A percentile compares a stretch with the other conserved stretches of the same genome.
These are phyloP conservation scores for Claviceps humidiphila DNA, from an alignment of 2,329 filamentous ascomycete genomes.

Conservation along the genomic window DNA sequence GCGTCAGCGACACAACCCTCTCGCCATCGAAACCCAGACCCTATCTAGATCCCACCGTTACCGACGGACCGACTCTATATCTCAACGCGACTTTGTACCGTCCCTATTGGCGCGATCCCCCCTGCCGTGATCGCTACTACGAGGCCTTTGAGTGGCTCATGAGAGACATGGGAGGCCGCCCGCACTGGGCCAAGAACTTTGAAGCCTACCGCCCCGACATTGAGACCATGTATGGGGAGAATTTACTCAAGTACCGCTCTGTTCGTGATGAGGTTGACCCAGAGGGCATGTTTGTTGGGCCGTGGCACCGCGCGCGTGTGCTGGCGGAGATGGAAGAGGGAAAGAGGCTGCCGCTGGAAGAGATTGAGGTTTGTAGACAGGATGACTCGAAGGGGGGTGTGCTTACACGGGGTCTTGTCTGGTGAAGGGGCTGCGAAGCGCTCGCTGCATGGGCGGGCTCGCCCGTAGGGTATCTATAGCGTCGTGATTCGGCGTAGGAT, in stretches of 20 bases:
- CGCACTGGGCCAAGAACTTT: constrained; percentile 94
- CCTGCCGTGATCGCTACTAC: constrained; percentile 66
- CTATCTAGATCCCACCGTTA: constrained; percentile 55
- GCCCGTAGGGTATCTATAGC: too few relatives aligned
- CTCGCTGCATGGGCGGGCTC: too few relatives aligned
- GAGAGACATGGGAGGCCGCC: constrained; percentile 67
- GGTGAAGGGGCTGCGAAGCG: background rate
- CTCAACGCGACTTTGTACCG: constrained; percentile 84
- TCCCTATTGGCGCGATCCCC: constrained; percentile 65
- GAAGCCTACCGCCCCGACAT: constrained; percentile 46
- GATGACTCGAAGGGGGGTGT: constrained; percentile 15
- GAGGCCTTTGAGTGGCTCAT: constrained; percentile 85
- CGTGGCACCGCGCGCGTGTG: constrained; percentile 72
- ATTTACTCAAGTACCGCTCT: constrained; percentile 51
- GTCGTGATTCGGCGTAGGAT: too few relatives aligned
- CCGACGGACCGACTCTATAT: constrained; percentile 64
- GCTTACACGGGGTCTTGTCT: constrained; percentile 8
- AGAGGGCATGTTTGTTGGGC: constrained; percentile 76
- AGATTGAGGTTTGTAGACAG: constrained; percentile 19
- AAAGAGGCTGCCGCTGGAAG: constrained; percentile 22
- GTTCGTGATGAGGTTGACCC: constrained; percentile 62
- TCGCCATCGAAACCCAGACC: constrained; percentile 23
- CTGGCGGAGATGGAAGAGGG: constrained; percentile 21
- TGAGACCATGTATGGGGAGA: constrained; percentile 52
- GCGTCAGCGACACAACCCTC: constrained; percentile 56